phyloP scores from a whole-genome alignment of 495 filamentous ascomycete species.

The Neurospora sp. region DNA sequence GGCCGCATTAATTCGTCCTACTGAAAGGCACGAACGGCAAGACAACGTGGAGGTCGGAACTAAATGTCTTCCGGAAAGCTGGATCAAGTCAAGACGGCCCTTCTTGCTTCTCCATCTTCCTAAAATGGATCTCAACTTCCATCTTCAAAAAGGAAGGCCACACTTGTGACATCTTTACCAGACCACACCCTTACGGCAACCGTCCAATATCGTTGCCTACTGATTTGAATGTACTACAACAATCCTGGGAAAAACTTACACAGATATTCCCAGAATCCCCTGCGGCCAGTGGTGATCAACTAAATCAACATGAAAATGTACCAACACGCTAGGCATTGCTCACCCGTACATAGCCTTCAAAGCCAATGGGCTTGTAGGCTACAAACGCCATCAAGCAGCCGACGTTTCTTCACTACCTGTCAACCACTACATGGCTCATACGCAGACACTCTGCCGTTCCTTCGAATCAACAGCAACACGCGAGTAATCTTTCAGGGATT shows the following conservation, averaged over 20 bases:
- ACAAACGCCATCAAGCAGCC: neutral
- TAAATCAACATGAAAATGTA: neutral
- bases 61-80: neutral
- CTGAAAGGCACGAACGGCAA: neutral
- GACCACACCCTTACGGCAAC: neutral
- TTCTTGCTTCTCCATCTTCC: neutral
- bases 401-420: slow-evolving; percentile 6
- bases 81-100: neutral
- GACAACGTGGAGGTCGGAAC: neutral
- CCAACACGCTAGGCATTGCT: neutral
- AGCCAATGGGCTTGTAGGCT: neutral
- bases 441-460: slow-evolving; percentile 58
- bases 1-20: neutral
- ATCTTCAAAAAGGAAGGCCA: neutral
- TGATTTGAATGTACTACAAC: neutral
- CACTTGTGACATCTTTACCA: neutral
- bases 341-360: neutral
- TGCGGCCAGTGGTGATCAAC: neutral
- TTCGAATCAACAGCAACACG: slow-evolving; percentile 71
- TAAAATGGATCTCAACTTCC: neutral
- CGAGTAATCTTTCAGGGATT: slow-evolving; percentile 84
- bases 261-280: neutral
- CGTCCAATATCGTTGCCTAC: neutral
- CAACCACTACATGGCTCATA: slow-evolving; percentile 18
- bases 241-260: no score